Evolutionary conservation across 164 flowering plant species (phyloP).

Genomic region (Nelumbo lutea): DNA sequence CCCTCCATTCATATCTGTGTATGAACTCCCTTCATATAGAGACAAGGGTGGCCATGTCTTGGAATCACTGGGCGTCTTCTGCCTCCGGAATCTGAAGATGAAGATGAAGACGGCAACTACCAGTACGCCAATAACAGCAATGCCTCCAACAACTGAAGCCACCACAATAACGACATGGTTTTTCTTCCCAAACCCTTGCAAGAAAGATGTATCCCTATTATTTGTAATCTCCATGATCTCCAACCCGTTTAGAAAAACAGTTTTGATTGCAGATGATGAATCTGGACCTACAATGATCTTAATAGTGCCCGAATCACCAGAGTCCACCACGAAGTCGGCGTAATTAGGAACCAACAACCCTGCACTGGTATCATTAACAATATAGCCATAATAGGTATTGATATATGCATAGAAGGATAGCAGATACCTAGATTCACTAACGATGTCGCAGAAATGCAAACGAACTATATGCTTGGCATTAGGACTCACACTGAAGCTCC

Average conservation of each 20-base stretch:
- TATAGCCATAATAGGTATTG: not conserved
- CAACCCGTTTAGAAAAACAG: constrained; percentile 44
- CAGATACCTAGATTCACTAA: constrained; percentile 25
- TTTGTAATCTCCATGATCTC: constrained; percentile 41
- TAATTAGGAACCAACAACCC: constrained; percentile 24
- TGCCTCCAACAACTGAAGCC: constrained; percentile 21
- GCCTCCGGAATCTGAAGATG: constrained; percentile 13
- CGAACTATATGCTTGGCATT: constrained; percentile 64
- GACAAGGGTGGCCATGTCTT: constrained; percentile 4
- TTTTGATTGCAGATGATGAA: not conserved
- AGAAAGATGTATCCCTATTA: not conserved
- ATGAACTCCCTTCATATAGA: constrained; percentile 18
- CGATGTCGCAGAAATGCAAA: constrained; percentile 87
- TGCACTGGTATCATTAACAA: constrained; percentile 6
- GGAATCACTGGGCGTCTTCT: constrained; percentile 8
- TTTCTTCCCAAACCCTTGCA: not conserved
- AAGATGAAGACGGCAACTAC: constrained; percentile 1
- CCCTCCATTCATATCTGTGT: constrained; percentile 7
- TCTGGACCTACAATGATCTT: constrained; percentile 27
- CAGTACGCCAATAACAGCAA: constrained; percentile 7
- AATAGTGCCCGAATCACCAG: constrained; percentile 34
- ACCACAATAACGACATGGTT: constrained; percentile 8
- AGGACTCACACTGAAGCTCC: constrained; percentile 53
- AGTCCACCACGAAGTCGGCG: constrained; percentile 29
- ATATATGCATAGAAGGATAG: constrained; percentile 25